Evolutionary conservation across 768 basidiomycete species (phyloP).

Genomic region (Nidularia sp.): DNA sequence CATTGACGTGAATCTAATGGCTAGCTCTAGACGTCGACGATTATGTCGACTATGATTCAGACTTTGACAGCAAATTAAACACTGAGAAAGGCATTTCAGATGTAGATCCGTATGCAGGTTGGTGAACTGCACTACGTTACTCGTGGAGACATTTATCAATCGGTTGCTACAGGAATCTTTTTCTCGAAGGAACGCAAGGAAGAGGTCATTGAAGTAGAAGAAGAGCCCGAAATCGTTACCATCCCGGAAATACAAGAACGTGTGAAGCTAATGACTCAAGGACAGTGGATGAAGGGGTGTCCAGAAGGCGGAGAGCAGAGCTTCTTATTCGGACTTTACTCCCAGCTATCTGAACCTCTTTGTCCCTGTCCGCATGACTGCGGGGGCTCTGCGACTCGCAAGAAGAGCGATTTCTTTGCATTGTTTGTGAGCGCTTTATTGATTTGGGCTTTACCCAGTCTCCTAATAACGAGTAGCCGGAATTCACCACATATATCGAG

Average conservation of each 20-base stretch:
- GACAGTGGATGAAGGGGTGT: slow-evolving; percentile 97
- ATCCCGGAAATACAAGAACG: slow-evolving; percentile 39
- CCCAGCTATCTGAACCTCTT: slow-evolving; percentile 58
- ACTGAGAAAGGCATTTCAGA: slow-evolving; percentile 39
- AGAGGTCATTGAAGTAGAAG: slow-evolving; percentile 89
- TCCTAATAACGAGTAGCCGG: slow-evolving; percentile 40
- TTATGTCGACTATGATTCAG: slow-evolving; percentile 81
- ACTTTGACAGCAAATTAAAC: slow-evolving; percentile 50
- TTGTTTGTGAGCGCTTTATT: slow-evolving; percentile 57
- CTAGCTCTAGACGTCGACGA: slow-evolving; percentile 35
- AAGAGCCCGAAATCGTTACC: slow-evolving; percentile 54
- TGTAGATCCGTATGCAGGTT: slow-evolving; percentile 89
- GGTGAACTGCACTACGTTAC: no score
- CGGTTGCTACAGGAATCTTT: slow-evolving; percentile 68
- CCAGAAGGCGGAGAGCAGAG: slow-evolving; percentile 91
- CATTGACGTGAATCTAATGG: background rate
- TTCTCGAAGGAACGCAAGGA: slow-evolving; percentile 93
- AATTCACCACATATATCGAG: slow-evolving; percentile 67
- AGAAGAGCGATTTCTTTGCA: slow-evolving; percentile 78
- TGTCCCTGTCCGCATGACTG: slow-evolving; percentile 77
- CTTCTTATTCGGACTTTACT: slow-evolving; percentile 82
- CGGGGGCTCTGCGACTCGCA: slow-evolving; percentile 53
- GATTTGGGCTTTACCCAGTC: background rate
- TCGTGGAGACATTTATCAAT: no score
- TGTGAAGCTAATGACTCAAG: slow-evolving; percentile 75